Percentiles rank a stretch among this genome's conserved stretches.
Conservation (phyloP, 2,329 filamentous ascomycete genomes). For the Dactylellina haptotyla region DNA sequence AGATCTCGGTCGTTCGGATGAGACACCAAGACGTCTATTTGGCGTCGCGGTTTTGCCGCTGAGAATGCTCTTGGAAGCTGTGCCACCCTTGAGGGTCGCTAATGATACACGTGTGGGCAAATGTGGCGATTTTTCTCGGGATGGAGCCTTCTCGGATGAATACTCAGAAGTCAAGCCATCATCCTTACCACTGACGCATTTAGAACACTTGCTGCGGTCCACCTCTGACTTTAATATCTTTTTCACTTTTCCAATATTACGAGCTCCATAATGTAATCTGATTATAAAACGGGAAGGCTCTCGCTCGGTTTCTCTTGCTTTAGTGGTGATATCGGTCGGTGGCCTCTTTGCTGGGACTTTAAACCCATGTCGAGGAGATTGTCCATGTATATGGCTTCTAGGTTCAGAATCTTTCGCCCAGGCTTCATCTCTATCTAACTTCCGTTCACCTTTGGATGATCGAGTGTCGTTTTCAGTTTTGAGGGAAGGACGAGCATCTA, state of each 20-base stretch:
- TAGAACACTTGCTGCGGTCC: slow-evolving; percentile 29
- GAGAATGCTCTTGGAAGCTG: slow-evolving; percentile 10
- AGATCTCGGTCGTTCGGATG: slow-evolving; percentile 42
- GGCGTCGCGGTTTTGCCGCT: slow-evolving; percentile 46
- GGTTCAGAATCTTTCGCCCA: slow-evolving; percentile 16
- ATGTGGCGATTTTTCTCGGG: slow-evolving; percentile 39
- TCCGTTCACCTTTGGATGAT: slow-evolving; percentile 24
- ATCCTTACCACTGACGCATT: slow-evolving; percentile 14
- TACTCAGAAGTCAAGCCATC: slow-evolving; percentile 14
- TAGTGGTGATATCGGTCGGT: slow-evolving; percentile 19
- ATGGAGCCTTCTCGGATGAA: slow-evolving; percentile 5
- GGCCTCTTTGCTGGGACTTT: slow-evolving; percentile 47
- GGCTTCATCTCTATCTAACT: slow-evolving; percentile 17
- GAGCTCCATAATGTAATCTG: slow-evolving; percentile 32
- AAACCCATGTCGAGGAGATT: slow-evolving; percentile 40
- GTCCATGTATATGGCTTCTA: slow-evolving; percentile 14
- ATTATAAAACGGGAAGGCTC: slow-evolving; percentile 16
- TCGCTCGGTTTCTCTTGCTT: slow-evolving; percentile 20
- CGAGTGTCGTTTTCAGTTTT: slow-evolving; percentile 18
- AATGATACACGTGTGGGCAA: slow-evolving; percentile 39
- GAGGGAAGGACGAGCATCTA: background rate
- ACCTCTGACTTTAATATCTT: slow-evolving; percentile 44
- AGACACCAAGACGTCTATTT: slow-evolving; percentile 27
- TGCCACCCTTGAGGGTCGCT: slow-evolving; percentile 29
- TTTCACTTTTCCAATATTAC: slow-evolving; percentile 29